Evolutionary conservation across 78 protist species (phyloP), one percentile per base, ranked within the genome.

Genomic region (Dictyostelium citrinum): DNA sequence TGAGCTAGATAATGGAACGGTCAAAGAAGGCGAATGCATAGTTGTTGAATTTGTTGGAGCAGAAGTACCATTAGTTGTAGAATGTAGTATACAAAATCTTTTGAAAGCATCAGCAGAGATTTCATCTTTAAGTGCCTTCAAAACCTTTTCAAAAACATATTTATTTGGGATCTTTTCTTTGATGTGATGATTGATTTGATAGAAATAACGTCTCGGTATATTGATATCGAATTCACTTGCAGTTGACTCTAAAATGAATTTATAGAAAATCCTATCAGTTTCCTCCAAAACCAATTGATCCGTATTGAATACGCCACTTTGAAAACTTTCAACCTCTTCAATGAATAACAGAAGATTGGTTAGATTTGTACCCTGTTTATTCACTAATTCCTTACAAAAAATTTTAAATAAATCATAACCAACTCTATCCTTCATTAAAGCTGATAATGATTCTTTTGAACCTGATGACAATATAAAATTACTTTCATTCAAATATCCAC

Each of bases 1-100:
- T 27, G 43, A 37, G 45, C 92, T 86, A 20, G 92, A 77, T 60
- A 86, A 24, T 7, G 92, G 72, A n/a, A 86, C 92, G 17, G 92
- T 81, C 11, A 83, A 67, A n/a, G 74, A 58, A 39, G 64, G 74
- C 5, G 67, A 43, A 17, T 37, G 31, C 4, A 43, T 20, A 76
- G n/a, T 43, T 37, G 33, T 64, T 16, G 61, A 20, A 22, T 35
- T 67, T 35, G 64, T 81, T 70, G 29, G 39, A 46, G 75, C 70
- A 24, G 55, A 11, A 35, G 27, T 45, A 39, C 29, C 27, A 49
- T 49, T 78, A 3, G 29, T 11, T 24, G 45, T 58, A 5, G 55
- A 37, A 64, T 64, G 24, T 5, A 82, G 20, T 39, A 17, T 39
- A 49, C 93, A 88, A 31, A 88, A 88, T 14, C 85, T 55, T 39